Evolutionary conservation across 2,329 filamentous ascomycete genomes (phyloP), one percentile per base, ranked within the genome.

Genomic region (Dactylonectria estremocensis): DNA sequence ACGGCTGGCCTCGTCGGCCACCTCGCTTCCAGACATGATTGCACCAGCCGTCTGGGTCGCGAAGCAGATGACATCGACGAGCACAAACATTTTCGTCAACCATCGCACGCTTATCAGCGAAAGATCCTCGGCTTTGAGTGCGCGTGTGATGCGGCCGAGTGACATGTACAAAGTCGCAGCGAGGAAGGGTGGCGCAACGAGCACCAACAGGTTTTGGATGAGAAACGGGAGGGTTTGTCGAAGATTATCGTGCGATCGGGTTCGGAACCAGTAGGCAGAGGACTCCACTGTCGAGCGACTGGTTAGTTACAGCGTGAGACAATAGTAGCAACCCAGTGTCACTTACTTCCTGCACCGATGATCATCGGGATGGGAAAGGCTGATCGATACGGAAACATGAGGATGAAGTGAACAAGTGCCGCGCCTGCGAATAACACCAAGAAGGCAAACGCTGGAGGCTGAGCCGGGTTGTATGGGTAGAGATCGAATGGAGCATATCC

Each of bases 291-390:
- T 22, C 8, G 37, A 6, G 1, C 7, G 16, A 20, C 37, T 5
- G 10, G 31, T 61, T 28, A 56, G n/a, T n/a, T 16, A 16, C 13
- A 4, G 5, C 4, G 6, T 16, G 5, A 35, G 13, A 6, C 1
- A 3, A 1, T 16, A 1, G 28, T 8, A n/a, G 3, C 6, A 13
- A 24, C 24, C 2, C 3, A 5, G 16, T 43, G 1, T 4, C 7
- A 72, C 79, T 76, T 79, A 87, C 85, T 85, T 22, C 82, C 64
- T n/a, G 84, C 84, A 3, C 87, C 86, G 18, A 88, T 78, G 5
- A 84, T 73, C 45, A 89, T 83, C 0, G 86, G 83, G 1, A 85
- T 82, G 68, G 86, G 83, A 73, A 85, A 88, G 80, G 83, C 86
- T 2, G 83, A 83, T 52, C 82, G 77, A 2, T 80, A 81, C 3